Conservation (phyloP, 805 yeast genomes). For the Saccharomycopsis selenospora region DNA sequence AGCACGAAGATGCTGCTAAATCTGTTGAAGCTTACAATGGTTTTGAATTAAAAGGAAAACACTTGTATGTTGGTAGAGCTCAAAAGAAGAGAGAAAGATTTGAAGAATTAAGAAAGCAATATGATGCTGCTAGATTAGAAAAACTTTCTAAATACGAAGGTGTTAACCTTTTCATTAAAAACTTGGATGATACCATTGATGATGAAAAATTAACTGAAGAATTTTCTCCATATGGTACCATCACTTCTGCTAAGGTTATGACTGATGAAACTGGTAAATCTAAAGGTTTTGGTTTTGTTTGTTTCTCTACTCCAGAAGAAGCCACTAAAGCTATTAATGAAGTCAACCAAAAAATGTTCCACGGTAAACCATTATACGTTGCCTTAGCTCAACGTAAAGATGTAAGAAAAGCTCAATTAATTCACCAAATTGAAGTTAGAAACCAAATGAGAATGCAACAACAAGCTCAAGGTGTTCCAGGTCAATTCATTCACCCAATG, state of each 20-base stretch:
- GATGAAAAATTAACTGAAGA: slow-evolving; percentile 89
- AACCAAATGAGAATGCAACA: slow-evolving; percentile 98
- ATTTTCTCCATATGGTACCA: slow-evolving; percentile 87
- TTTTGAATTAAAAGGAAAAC: slow-evolving; percentile 76
- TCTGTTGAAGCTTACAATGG: slow-evolving; percentile 92
- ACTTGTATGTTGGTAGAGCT: slow-evolving; percentile 94
- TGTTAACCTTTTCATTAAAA: slow-evolving; percentile 93
- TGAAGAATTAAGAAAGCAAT: slow-evolving; percentile 91
- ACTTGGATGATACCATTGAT: slow-evolving; percentile 88
- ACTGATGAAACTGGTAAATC: slow-evolving; percentile 90
- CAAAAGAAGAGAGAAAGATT: slow-evolving; percentile 98
- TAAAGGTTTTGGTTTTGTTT: slow-evolving; percentile 97
- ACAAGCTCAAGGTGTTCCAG: slow-evolving; percentile 79
- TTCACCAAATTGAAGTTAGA: slow-evolving; percentile 97
- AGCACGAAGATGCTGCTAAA: slow-evolving; percentile 79
- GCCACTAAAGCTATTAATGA: slow-evolving; percentile 97
- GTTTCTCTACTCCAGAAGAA: slow-evolving; percentile 97
- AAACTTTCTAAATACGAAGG: slow-evolving; percentile 93
- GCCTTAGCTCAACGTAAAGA: slow-evolving; percentile 99
- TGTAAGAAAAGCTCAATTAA: slow-evolving; percentile 92
- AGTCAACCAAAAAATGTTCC: slow-evolving; percentile 95
- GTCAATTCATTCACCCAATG: slow-evolving; percentile 83
- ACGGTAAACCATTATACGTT: slow-evolving; percentile 94
- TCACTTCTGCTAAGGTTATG: slow-evolving; percentile 96
- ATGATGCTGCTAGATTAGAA: slow-evolving; percentile 88